These are phyloP conservation scores for Populus davidiana DNA, from an alignment of 345 rosid genomes.

Conservation along the genomic window DNA sequence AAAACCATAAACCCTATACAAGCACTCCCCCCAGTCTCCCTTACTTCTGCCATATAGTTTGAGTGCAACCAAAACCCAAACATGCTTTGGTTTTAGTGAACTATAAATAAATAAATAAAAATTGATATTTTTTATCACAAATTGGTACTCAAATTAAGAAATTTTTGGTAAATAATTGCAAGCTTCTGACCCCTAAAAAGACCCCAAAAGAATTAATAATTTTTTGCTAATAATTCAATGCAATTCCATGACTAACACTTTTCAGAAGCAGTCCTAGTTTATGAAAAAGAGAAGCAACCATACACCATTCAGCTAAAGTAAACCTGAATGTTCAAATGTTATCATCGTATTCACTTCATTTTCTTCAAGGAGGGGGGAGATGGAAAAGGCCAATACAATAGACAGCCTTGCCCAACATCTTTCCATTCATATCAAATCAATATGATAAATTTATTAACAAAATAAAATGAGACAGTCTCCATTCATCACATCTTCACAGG, in stretches of 20 bases:
- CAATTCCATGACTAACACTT: too few species aligned
- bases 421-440: background rate
- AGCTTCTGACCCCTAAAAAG: too few species aligned
- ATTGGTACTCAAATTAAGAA: too few species aligned
- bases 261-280: too few species aligned
- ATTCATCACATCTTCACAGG: background rate
- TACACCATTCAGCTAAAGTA: background rate
- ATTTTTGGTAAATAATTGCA: too few species aligned
- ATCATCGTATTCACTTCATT: background rate
- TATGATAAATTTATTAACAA: background rate
- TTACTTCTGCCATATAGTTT: background rate
- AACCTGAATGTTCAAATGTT: background rate
- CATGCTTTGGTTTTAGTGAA: too few species aligned
- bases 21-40: background rate
- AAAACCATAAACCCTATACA: background rate
- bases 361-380: background rate
- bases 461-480: background rate
- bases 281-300: too few species aligned
- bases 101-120: too few species aligned
- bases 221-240: too few species aligned
- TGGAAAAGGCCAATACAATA: background rate
- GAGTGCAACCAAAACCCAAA: background rate
- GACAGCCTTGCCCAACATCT: background rate
- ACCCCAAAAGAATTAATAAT: too few species aligned
- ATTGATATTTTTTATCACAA: too few species aligned